Base-by-base conservation (phyloP, 306 rosid genomes). In the Geum urbanum region DNA sequence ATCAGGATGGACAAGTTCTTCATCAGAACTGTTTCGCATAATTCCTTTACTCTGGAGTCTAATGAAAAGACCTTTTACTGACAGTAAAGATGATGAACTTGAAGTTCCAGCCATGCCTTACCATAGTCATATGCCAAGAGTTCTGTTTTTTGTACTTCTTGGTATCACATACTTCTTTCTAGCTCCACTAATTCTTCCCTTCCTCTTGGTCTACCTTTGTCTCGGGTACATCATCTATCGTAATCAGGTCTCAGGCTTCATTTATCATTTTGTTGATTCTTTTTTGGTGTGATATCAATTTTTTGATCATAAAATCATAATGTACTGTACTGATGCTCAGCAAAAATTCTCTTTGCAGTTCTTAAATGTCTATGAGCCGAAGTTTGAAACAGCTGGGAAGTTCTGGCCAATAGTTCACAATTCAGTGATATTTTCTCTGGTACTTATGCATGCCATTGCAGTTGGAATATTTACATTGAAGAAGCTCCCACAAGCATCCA, bases 101-200 rank as follows among this genome's bases (percentile, higher is more conserved):
- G 92, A 87, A 72, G 91, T 83, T 83, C 97, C 99, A 60, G 71
- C 83, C 41, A 72, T 85, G 56, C 80, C 84, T 66, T 94, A 72
- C 77, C 88, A 88, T 81, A 82, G 60, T 70, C 89, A 94, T 70
- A 72, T 89, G 70, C 97, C 99, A 41, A 87, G 92, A 72, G 72
- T 91, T 82, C 89, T 87, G 70, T 86, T 91, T 77, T 91, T 91
- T 80, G 96, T 86, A 76, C 99, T 94, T 86, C 99, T 91, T 73
- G 99, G 99, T 46, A 70, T 84, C 71, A 82, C 96, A 46, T 94
- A 91, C 83, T 94, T 94, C 84, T 91, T 89, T 79, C 82, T 85
- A n/a, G 99, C 99, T 79, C 99, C 99, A 40, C 76, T 94, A 7
- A 94, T 91, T 80, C 79, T 94, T 67, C 99, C 99, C 37, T 94